These are phyloP conservation scores for Leccinum boreale DNA, from an alignment of 768 basidiomycete genomes.

Conservation along the genomic window DNA sequence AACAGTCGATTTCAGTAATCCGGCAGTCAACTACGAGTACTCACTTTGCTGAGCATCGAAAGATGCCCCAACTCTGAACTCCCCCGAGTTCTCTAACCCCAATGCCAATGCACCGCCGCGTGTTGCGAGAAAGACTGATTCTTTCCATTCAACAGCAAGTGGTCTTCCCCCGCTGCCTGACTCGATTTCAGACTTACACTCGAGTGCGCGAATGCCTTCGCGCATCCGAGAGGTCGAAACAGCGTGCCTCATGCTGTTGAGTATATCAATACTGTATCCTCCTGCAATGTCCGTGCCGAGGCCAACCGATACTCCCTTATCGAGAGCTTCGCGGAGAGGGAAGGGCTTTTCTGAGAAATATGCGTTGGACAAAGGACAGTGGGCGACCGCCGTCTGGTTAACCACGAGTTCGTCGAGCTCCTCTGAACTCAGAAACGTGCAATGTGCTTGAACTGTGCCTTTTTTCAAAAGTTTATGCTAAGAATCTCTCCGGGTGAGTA, in stretches of 20 bases:
- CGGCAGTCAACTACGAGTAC: constrained; percentile 21
- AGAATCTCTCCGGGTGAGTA: constrained; percentile 11
- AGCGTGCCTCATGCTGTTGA: constrained; percentile 76
- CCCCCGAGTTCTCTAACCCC: constrained; percentile 49
- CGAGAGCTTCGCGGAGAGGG: constrained; percentile 66
- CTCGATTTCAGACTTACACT: neutral
- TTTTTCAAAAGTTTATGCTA: constrained; percentile 61
- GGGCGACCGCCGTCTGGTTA: constrained; percentile 64
- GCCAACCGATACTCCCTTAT: constrained; percentile 62
- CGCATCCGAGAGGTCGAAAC: constrained; percentile 70
- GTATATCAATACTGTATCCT: constrained; percentile 77
- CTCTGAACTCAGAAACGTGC: constrained; percentile 66
- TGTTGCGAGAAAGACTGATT: constrained; percentile 78
- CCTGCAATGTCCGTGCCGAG: constrained; percentile 86
- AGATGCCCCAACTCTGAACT: constrained; percentile 56
- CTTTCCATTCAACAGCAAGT: constrained; percentile 75
- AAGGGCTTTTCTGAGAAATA: constrained; percentile 80
- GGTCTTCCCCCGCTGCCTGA: constrained; percentile 2
- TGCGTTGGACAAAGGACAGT: constrained; percentile 85
- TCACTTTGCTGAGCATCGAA: constrained; percentile 77
- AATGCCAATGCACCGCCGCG: constrained; percentile 73
- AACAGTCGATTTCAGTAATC: neutral
- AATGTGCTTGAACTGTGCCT: constrained; percentile 81
- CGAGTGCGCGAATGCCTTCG: constrained; percentile 46
- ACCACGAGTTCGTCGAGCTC: constrained; percentile 49